These are phyloP conservation scores for Aspergillus conjunctus DNA, from an alignment of 495 filamentous ascomycete species.

Conservation along the genomic window DNA sequence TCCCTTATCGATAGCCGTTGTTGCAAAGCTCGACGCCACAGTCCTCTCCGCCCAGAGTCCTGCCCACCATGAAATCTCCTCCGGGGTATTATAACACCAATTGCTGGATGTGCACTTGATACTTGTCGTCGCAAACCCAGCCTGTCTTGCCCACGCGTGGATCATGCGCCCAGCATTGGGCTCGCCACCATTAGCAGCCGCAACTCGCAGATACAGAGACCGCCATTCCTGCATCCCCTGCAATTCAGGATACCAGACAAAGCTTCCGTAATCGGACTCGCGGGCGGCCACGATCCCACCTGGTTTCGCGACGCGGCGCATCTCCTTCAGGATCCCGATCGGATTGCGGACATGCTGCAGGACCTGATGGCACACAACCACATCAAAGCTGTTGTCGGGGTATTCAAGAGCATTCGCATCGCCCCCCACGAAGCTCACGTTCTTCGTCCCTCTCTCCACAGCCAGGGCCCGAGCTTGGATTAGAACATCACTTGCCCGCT, in stretches of 20 bases:
- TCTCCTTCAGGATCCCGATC: slow-evolving; percentile 46
- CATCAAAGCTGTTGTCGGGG: slow-evolving; percentile 54
- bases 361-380: slow-evolving; percentile 58
- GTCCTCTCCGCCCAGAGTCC: slow-evolving; percentile 39
- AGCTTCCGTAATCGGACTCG: slow-evolving; percentile 45
- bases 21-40: slow-evolving; percentile 40
- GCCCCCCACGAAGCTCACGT: slow-evolving; percentile 48
- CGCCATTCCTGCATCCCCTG: slow-evolving; percentile 44
- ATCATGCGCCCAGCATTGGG: slow-evolving; percentile 53
- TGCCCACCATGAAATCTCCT: slow-evolving; percentile 50
- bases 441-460: slow-evolving; percentile 38
- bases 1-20: slow-evolving; percentile 39
- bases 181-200: slow-evolving; percentile 45
- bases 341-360: slow-evolving; percentile 53
- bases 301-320: slow-evolving; percentile 50
- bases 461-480: slow-evolving; percentile 39
- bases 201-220: slow-evolving; percentile 41
- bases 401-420: slow-evolving; percentile 49
- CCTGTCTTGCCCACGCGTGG: slow-evolving; percentile 52
- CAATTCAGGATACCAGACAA: slow-evolving; percentile 50
- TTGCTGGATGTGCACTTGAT: slow-evolving; percentile 41
- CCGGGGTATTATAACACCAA: slow-evolving; percentile 49
- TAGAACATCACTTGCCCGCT: slow-evolving; percentile 37
- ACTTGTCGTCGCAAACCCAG: slow-evolving; percentile 41
- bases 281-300: slow-evolving; percentile 57